Conservation (phyloP, 306 rosid genomes). For the Rubus parviflorus region DNA sequence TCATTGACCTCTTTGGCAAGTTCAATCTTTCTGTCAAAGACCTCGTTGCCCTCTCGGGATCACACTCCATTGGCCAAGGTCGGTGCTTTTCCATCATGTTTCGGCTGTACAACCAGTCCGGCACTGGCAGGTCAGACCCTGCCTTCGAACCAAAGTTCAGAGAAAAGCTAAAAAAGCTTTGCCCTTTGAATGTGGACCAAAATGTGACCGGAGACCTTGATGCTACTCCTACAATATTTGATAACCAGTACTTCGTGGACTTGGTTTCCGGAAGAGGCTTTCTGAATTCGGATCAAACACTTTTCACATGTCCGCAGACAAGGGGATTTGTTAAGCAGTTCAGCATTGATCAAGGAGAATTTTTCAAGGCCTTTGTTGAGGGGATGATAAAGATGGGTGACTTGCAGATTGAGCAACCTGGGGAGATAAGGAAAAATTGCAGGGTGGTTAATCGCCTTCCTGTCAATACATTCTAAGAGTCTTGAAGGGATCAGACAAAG, state of each 20-base stretch:
- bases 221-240: constrained; percentile 66
- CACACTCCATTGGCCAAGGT: constrained; percentile 80
- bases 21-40: constrained; percentile 54
- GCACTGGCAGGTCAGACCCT: constrained; percentile 73
- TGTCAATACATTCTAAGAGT: constrained; percentile 8
- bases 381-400: constrained; percentile 90
- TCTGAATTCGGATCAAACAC: constrained; percentile 82
- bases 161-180: constrained; percentile 49
- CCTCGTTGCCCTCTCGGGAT: constrained; percentile 83
- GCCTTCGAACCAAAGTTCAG: constrained; percentile 51
- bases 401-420: constrained; percentile 57
- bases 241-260: constrained; percentile 90
- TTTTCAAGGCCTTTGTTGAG: constrained; percentile 60
- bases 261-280: constrained; percentile 76
- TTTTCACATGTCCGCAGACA: constrained; percentile 48
- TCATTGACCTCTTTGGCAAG: constrained; percentile 53
- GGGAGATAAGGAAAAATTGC: constrained; percentile 79
- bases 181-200: constrained; percentile 65
- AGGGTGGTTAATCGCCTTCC: constrained; percentile 50
- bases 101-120: constrained; percentile 82
- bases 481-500: constrained; percentile 4
- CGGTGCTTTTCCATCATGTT: constrained; percentile 93
- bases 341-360: constrained; percentile 38
- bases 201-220: constrained; percentile 75
- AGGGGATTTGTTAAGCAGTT: constrained; percentile 46